phyloP scores from a whole-genome alignment of 2,329 filamentous ascomycete species.

The Waltergamsia citrina region DNA sequence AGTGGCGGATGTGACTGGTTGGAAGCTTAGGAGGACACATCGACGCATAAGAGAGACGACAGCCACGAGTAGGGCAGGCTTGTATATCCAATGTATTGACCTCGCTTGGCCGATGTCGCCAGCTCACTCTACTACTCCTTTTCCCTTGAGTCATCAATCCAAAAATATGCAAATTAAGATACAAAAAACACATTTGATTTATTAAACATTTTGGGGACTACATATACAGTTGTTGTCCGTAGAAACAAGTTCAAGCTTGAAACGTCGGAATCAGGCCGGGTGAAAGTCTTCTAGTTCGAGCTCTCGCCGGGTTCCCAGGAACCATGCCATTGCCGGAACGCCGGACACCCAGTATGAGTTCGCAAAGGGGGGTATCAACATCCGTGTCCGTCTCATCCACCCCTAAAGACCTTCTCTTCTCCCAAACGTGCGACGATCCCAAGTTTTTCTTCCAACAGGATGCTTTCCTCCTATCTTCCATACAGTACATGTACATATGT shows the following conservation, averaged over 20 bases:
- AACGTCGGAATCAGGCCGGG: neutral
- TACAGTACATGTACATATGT: neutral
- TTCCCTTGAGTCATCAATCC: conserved; percentile 1
- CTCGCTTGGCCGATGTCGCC: neutral
- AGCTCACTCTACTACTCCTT: neutral
- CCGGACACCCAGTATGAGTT: too few relatives aligned
- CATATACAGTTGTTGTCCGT: neutral
- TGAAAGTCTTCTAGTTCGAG: neutral
- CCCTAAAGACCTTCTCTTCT: too few relatives aligned
- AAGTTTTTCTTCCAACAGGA: neutral
- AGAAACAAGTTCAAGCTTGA: neutral
- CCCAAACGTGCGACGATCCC: neutral
- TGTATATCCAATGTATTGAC: conserved; percentile 5
- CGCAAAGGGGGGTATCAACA: too few relatives aligned
- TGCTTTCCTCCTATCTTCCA: neutral
- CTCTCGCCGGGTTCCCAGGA: neutral
- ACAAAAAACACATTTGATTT: neutral
- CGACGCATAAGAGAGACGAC: neutral
- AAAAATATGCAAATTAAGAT: neutral
- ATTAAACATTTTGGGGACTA: conserved; percentile 1
- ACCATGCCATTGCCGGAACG: too few relatives aligned
- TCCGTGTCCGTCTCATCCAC: too few relatives aligned
- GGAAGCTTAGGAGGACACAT: too few relatives aligned
- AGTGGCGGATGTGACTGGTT: too few relatives aligned
- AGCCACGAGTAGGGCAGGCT: neutral